These are phyloP conservation scores for Cryphonectria nitschkei DNA, from an alignment of 2,329 filamentous ascomycete genomes.

Conservation along the genomic window DNA sequence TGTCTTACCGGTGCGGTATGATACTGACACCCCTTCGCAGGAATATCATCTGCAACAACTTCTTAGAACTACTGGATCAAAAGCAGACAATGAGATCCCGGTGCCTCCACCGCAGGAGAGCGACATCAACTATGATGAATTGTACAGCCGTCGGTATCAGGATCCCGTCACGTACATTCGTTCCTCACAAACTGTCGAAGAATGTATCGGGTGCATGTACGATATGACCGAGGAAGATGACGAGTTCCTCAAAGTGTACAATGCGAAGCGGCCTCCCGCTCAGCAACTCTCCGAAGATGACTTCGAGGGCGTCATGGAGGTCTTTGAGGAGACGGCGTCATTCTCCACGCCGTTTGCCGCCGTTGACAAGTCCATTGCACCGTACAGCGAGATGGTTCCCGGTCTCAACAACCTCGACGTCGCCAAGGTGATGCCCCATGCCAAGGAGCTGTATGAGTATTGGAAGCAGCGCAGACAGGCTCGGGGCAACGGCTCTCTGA, in stretches of 20 bases:
- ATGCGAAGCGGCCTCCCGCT: slow-evolving; percentile 69
- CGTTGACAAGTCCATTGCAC: slow-evolving; percentile 84
- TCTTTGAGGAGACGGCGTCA: slow-evolving; percentile 86
- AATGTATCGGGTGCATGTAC: slow-evolving; percentile 88
- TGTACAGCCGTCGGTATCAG: slow-evolving; percentile 79
- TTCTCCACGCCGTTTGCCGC: slow-evolving; percentile 86
- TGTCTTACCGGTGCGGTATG: slow-evolving; percentile 9
- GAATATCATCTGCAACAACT: slow-evolving; percentile 95
- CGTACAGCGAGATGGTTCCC: slow-evolving; percentile 76
- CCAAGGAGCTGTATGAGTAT: slow-evolving; percentile 84
- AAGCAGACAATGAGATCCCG: slow-evolving; percentile 65
- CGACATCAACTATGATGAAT: slow-evolving; percentile 80
- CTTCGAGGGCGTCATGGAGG: slow-evolving; percentile 92
- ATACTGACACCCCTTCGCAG: slow-evolving; percentile 53
- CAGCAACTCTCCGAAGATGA: slow-evolving; percentile 81
- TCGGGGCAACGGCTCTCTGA: slow-evolving; percentile 71
- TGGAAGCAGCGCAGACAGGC: slow-evolving; percentile 76
- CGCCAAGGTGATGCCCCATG: slow-evolving; percentile 57
- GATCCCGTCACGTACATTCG: slow-evolving; percentile 94
- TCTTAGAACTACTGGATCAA: slow-evolving; percentile 58
- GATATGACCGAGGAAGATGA: slow-evolving; percentile 94
- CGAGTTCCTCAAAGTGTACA: slow-evolving; percentile 80
- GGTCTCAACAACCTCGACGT: slow-evolving; percentile 60
- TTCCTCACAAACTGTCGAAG: slow-evolving; percentile 97
- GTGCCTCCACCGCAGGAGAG: slow-evolving; percentile 68